These are phyloP conservation scores for Leptodontidium sp. DNA, from an alignment of 2,329 filamentous ascomycete species.

Conservation along the genomic window DNA sequence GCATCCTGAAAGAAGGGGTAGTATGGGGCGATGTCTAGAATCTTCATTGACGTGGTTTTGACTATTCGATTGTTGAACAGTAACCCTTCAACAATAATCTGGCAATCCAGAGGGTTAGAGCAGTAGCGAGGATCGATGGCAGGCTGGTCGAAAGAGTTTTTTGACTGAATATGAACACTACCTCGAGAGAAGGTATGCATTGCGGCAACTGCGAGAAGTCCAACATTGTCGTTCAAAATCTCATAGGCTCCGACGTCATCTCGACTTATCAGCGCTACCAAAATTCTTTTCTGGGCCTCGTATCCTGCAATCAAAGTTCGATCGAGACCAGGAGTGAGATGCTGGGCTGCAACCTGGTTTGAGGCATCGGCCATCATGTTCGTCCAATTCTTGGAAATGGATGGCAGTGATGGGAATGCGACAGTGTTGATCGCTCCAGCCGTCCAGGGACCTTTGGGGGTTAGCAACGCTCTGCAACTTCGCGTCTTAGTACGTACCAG, in stretches of 20 bases:
- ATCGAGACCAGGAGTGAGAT: slow-evolving; percentile 38
- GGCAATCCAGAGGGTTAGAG: slow-evolving; percentile 40
- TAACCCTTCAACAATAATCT: slow-evolving; percentile 38
- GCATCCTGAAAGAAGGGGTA: slow-evolving; percentile 37
- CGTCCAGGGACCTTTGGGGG: slow-evolving; percentile 38
- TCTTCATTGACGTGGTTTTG: slow-evolving; percentile 37
- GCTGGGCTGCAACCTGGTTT: slow-evolving; percentile 30
- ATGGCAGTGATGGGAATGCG: slow-evolving; percentile 40
- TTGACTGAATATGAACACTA: slow-evolving; percentile 60
- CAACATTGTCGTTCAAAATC: slow-evolving; percentile 39
- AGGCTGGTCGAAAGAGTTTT: slow-evolving; percentile 51
- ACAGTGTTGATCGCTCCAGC: slow-evolving; percentile 43
- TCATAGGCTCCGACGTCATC: slow-evolving; percentile 40
- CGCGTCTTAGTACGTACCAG: slow-evolving; percentile 28
- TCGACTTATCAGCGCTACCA: slow-evolving; percentile 31
- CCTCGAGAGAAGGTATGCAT: slow-evolving; percentile 65
- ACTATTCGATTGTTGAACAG: slow-evolving; percentile 41
- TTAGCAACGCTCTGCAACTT: neutral
- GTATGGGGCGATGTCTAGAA: slow-evolving; percentile 36
- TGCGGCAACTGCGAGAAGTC: slow-evolving; percentile 44
- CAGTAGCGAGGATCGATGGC: slow-evolving; percentile 54
- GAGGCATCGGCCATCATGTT: slow-evolving; percentile 35
- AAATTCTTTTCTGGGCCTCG: slow-evolving; percentile 35
- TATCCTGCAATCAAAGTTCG: slow-evolving; percentile 38
- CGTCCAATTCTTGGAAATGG: slow-evolving; percentile 35